Evolutionary conservation across 345 rosid genomes (phyloP), one percentile per base, ranked within the genome.

Genomic region (Eucalyptus pauciflora): DNA sequence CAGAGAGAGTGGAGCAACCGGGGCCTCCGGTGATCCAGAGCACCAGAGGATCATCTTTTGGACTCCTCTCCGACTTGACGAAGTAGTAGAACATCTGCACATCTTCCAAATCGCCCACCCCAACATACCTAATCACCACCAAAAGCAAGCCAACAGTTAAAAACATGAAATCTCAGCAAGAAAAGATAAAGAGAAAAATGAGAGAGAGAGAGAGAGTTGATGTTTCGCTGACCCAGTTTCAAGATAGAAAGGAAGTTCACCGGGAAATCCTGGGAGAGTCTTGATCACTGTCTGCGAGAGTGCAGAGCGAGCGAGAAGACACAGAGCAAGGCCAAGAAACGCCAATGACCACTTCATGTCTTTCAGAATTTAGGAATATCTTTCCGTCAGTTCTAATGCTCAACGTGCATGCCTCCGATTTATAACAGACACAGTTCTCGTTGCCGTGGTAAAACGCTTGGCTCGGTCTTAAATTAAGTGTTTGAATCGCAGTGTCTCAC

Each of bases 21-120:
- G 93, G 93, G 29, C 93, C 92, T 45, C 92, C 93, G 5, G 89
- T 60, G 62, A 90, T 58, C 93, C 93, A 92, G 4, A 90, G 86
- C 33, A 92, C 16, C 24, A 92, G 62, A 87, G 92, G 92, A 29
- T 91, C 92, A 51, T 87, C 85, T 80, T 58, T 20, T 7, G 92
- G 92, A 60, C 83, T 89, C 86, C 89, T 88, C 87, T 89, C 91
- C 33, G 92, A 91, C 87, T 91, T 90, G 4, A 91, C 20, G 76
- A 90, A 90, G 62, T 87, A 85, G 50, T 92, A 91, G 88, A 91
- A 92, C 7, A 92, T 50, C 87, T 89, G 89, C 37, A 88, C 91
- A n/a, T 89, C 91, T 29, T 91, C 90, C 16, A 50, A 41, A 2
- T 90, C 58, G 27, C 91, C 92, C 41, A 90, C 92, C 0, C 93